These are phyloP conservation scores for Clavispora fructus DNA, from an alignment of 805 yeast genomes.

Conservation along the genomic window DNA sequence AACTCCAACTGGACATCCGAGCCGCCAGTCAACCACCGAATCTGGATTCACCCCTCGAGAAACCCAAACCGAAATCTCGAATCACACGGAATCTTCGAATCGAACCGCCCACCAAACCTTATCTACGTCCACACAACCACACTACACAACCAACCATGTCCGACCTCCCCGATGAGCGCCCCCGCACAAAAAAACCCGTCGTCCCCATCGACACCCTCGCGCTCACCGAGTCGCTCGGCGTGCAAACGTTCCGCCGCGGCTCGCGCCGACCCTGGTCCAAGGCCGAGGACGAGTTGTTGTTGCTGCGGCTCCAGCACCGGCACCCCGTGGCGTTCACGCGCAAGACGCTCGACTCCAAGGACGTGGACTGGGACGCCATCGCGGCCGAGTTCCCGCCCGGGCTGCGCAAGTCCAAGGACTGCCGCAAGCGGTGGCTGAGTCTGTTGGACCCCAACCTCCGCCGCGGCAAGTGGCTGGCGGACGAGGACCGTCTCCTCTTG, in stretches of 20 bases:
- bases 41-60: too few relatives aligned
- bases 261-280: constrained; percentile 69
- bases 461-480: constrained; percentile 83
- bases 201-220: constrained; percentile 44
- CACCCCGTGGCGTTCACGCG: constrained; percentile 17
- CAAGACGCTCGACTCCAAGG: constrained; percentile 28
- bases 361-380: constrained; percentile 59
- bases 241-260: constrained; percentile 62
- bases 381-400: constrained; percentile 41
- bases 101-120: too few relatives aligned
- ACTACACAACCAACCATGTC: not conserved
- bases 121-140: too few relatives aligned
- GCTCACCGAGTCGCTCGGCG: constrained; percentile 68
- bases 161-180: not conserved
- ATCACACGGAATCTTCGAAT: too few relatives aligned
- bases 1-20: too few relatives aligned
- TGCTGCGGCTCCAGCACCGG: constrained; percentile 35
- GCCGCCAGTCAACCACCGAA: too few relatives aligned
- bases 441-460: constrained; percentile 77
- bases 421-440: constrained; percentile 82
- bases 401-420: constrained; percentile 66
- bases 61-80: too few relatives aligned
- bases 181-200: constrained; percentile 3
- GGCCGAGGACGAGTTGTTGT: constrained; percentile 61
- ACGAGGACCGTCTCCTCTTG: constrained; percentile 65